phyloP scores from a whole-genome alignment of 768 basidiomycete species.

The Auriculariales sp. region DNA sequence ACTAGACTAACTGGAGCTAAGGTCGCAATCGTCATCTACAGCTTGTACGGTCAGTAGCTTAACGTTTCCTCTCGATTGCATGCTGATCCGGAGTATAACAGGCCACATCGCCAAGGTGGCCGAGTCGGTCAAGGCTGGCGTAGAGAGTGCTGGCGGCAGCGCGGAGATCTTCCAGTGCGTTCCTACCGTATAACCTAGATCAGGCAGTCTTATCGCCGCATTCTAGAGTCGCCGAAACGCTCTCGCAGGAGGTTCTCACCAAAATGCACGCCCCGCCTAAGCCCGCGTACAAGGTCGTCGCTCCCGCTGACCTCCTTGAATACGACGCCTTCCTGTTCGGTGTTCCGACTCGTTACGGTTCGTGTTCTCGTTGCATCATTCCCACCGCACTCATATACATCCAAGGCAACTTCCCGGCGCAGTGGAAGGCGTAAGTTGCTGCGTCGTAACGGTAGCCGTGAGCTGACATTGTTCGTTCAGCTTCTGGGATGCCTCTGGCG shows the following conservation, averaged over 20 bases:
- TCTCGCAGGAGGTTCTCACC: slow-evolving; percentile 47
- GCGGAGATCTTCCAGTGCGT: slow-evolving; percentile 34
- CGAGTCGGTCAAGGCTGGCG: slow-evolving; percentile 24
- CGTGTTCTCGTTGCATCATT: slow-evolving; percentile 28
- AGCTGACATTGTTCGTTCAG: too few species aligned
- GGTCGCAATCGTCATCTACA: slow-evolving; percentile 33
- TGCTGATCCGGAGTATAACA: neutral
- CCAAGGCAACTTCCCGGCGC: slow-evolving; percentile 9
- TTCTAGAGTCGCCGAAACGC: slow-evolving; percentile 61
- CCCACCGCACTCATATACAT: slow-evolving; percentile 67
- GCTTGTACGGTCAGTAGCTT: slow-evolving; percentile 61
- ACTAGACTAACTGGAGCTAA: too few species aligned
- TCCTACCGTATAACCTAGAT: neutral
- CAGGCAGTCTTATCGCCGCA: neutral
- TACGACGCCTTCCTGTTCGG: slow-evolving; percentile 70
- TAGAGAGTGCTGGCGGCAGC: slow-evolving; percentile 26
- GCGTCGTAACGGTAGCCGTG: too few species aligned
- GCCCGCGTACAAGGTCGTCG: slow-evolving; percentile 54
- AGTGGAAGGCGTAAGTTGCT: neutral
- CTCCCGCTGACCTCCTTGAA: slow-evolving; percentile 32
- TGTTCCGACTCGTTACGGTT: slow-evolving; percentile 65
- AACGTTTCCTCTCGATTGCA: slow-evolving; percentile 26
- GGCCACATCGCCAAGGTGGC: slow-evolving; percentile 29
- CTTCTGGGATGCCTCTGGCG: slow-evolving; percentile 67
- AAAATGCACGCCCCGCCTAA: slow-evolving; percentile 63